Percentiles rank a stretch among this genome's conserved stretches.
phyloP scores from a whole-genome alignment of 2,329 filamentous ascomycete species.

The Knufia petricola region DNA sequence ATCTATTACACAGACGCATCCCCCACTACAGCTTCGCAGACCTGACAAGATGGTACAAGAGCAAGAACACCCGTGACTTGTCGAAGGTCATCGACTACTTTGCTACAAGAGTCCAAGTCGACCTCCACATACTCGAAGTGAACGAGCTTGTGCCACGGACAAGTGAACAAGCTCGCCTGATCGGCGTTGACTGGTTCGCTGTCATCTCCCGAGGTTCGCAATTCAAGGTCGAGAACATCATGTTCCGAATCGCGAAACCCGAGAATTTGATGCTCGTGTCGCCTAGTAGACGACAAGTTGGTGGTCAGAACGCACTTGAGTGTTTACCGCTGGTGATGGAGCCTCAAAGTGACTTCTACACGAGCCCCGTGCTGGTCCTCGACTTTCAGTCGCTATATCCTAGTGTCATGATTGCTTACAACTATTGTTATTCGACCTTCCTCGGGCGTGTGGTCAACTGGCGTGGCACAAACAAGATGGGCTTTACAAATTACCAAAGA shows the following conservation, averaged over 20 bases:
- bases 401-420: conserved; percentile 98
- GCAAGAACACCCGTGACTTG: conserved; percentile 57
- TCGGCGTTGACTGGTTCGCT: conserved; percentile 94
- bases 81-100: conserved; percentile 71
- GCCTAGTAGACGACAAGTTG: conserved; percentile 83
- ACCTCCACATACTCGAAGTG: conserved; percentile 81
- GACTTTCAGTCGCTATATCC: conserved; percentile 97
- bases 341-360: conserved; percentile 89
- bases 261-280: conserved; percentile 89
- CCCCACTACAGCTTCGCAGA: conserved; percentile 76
- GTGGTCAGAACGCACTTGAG: conserved; percentile 85
- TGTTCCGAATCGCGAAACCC: conserved; percentile 96
- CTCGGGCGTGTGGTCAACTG: conserved; percentile 75
- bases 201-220: conserved; percentile 92
- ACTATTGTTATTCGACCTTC: conserved; percentile 97
- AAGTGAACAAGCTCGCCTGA: conserved; percentile 83
- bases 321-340: conserved; percentile 96
- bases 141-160: conserved; percentile 84
- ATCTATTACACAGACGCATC: conserved; percentile 75
- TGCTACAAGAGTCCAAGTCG: conserved; percentile 61
- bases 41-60: conserved; percentile 73
- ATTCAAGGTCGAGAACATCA: conserved; percentile 96
- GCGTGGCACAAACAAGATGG: conserved; percentile 91
- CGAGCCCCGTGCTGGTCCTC: conserved; percentile 74
- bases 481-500: conserved; percentile 77